Evolutionary conservation across 768 basidiomycete species (phyloP).

Genomic region (Hypholoma fasciculare): DNA sequence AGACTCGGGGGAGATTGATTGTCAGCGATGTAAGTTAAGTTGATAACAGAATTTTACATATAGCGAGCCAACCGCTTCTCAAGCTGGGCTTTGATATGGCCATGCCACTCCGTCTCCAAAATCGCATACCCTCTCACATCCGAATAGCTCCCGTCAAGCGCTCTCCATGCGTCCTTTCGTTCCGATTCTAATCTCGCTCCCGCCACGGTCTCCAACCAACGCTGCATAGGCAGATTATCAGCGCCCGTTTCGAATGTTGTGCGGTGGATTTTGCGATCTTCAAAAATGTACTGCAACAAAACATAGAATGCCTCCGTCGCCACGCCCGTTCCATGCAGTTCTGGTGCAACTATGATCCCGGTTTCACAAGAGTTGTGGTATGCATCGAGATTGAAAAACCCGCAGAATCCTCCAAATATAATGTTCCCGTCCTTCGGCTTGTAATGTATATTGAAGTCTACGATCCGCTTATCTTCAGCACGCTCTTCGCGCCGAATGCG

Average conservation of each 20-base stretch:
- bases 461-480: constrained; percentile 28
- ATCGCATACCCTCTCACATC: constrained; percentile 44
- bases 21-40: neutral
- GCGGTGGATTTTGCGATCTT: constrained; percentile 40
- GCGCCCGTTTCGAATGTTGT: constrained; percentile 40
- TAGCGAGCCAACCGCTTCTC: constrained; percentile 24
- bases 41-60: neutral
- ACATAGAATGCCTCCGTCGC: constrained; percentile 46
- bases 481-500: constrained; percentile 33
- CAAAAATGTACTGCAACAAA: constrained; percentile 40
- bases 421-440: constrained; percentile 22
- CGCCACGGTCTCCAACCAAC: constrained; percentile 44
- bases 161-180: constrained; percentile 41
- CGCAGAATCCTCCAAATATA: constrained; percentile 36
- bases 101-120: constrained; percentile 42
- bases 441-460: constrained; percentile 39
- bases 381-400: constrained; percentile 38
- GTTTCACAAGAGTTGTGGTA: constrained; percentile 36
- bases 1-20: too few relatives aligned
- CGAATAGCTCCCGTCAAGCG: constrained; percentile 30
- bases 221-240: constrained; percentile 44
- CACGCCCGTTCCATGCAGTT: constrained; percentile 34
- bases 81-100: constrained; percentile 29
- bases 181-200: constrained; percentile 38
- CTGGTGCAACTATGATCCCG: constrained; percentile 39